phyloP scores from a whole-genome alignment of 140 eudicot species.

The Stevia rebaudiana region DNA sequence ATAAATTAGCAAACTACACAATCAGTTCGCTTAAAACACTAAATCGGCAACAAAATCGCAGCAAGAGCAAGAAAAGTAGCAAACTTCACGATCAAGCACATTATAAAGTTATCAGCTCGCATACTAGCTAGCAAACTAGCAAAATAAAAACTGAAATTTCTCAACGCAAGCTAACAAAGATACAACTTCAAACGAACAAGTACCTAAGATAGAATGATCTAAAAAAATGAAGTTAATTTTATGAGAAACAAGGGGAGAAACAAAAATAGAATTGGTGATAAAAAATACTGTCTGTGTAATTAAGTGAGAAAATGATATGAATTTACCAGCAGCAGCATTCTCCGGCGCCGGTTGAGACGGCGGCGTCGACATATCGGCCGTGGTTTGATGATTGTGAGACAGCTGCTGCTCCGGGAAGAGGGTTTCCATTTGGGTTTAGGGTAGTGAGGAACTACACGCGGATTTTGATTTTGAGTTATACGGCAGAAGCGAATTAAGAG shows the following conservation, averaged over 20 bases:
- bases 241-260: not conserved
- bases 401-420: not conserved
- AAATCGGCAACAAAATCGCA: not conserved
- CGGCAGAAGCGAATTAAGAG: too few relatives aligned
- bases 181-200: not conserved
- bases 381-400: not conserved
- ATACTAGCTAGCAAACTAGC: not conserved
- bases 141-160: not conserved
- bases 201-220: not conserved
- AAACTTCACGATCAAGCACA: not conserved
- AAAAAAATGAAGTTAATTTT: not conserved
- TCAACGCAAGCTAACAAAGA: not conserved
- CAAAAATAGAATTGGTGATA: not conserved
- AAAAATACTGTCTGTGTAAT: not conserved
- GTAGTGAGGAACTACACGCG: not conserved
- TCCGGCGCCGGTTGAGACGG: not conserved
- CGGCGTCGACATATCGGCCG: not conserved
- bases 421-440: not conserved
- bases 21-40: not conserved
- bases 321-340: slow-evolving; percentile 11
- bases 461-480: too few relatives aligned
- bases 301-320: not conserved
- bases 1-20: not conserved
- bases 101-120: not conserved
- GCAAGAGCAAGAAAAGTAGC: too few relatives aligned